A percentile compares a stretch with the other conserved stretches of the same genome.
phyloP scores from a whole-genome alignment of 257 asterid species.

The Solanum arcanum region DNA sequence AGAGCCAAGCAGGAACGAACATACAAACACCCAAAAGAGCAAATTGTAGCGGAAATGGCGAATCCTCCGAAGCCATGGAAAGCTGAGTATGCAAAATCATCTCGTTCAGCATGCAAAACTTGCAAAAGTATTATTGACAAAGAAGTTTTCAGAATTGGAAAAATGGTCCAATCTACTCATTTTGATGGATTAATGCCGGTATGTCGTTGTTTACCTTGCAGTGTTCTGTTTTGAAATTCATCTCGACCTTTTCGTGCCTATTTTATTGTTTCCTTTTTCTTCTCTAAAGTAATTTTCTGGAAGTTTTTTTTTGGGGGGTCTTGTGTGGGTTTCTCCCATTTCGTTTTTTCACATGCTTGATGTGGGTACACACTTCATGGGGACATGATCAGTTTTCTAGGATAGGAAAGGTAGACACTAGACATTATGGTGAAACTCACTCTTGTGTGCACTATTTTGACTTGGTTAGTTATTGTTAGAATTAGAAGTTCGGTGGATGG shows the following conservation, averaged over 20 bases:
- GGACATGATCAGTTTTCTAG: not conserved
- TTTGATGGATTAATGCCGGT: slow-evolving; percentile 97
- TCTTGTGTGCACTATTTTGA: not conserved
- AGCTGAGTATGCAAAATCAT: slow-evolving; percentile 86
- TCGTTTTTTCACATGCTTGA: not conserved
- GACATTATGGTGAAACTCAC: not conserved
- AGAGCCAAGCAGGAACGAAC: not conserved
- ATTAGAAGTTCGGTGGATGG: not conserved
- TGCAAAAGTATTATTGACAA: slow-evolving; percentile 33
- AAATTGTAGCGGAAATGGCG: slow-evolving; percentile 37
- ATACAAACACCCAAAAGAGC: not conserved
- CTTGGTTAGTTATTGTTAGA: not conserved
- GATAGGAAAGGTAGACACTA: not conserved
- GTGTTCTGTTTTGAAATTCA: not conserved
- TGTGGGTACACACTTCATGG: not conserved
- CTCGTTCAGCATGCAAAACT: slow-evolving; percentile 73
- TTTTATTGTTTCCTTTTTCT: not conserved
- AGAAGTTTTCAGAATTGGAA: slow-evolving; percentile 80
- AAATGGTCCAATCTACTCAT: slow-evolving; percentile 83
- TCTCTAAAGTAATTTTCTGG: not conserved
- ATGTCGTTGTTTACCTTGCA: not conserved
- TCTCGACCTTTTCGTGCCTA: not conserved
- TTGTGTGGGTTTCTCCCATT: not conserved
- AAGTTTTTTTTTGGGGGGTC: not conserved
- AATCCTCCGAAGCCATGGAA: slow-evolving; percentile 88